Evolutionary conservation across 192 early-diverging fungal genomes (phyloP).

Genomic region (Thoreauomyces humboldtii): DNA sequence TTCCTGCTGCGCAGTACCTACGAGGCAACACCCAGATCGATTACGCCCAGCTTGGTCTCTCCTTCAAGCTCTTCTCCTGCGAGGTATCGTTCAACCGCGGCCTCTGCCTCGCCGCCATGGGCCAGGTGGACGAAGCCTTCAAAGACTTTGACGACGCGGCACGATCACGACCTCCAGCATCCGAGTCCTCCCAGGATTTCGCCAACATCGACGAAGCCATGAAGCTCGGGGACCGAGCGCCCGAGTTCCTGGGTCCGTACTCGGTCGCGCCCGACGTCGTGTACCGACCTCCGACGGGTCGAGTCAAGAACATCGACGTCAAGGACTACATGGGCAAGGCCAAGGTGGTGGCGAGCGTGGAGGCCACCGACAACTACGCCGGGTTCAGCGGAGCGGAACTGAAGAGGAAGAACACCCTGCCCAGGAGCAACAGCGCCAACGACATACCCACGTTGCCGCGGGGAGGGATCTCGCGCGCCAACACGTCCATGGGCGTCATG

Average conservation of each 20-base stretch:
- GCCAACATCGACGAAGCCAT: constrained; percentile 46
- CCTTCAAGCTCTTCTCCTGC: constrained; percentile 84
- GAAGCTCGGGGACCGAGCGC: constrained; percentile 34
- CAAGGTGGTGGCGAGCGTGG: constrained; percentile 80
- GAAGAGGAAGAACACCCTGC: constrained; percentile 39
- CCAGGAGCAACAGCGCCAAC: constrained; percentile 4
- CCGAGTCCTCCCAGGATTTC: constrained; percentile 18
- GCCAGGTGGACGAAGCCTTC: constrained; percentile 66
- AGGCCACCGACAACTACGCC: constrained; percentile 56
- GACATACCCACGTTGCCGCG: constrained; percentile 1
- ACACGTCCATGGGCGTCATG: background rate
- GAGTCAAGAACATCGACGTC: constrained; percentile 79
- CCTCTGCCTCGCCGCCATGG: constrained; percentile 74
- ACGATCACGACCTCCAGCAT: background rate
- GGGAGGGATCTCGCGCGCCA: background rate
- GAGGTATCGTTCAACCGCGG: constrained; percentile 91
- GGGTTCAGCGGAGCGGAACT: constrained; percentile 59
- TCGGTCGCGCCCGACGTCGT: constrained; percentile 71
- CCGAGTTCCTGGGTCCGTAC: constrained; percentile 34
- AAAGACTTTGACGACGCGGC: constrained; percentile 71
- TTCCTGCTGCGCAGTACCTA: constrained; percentile 27
- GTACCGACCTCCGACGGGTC: constrained; percentile 80
- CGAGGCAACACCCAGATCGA: constrained; percentile 85
- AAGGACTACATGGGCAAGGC: constrained; percentile 75
- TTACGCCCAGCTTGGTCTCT: constrained; percentile 91